Percentiles rank a stretch among this genome's conserved stretches.
Evolutionary conservation across 2,329 filamentous ascomycete genomes (phyloP).

Genomic region (Aspergillus spinulosporus): DNA sequence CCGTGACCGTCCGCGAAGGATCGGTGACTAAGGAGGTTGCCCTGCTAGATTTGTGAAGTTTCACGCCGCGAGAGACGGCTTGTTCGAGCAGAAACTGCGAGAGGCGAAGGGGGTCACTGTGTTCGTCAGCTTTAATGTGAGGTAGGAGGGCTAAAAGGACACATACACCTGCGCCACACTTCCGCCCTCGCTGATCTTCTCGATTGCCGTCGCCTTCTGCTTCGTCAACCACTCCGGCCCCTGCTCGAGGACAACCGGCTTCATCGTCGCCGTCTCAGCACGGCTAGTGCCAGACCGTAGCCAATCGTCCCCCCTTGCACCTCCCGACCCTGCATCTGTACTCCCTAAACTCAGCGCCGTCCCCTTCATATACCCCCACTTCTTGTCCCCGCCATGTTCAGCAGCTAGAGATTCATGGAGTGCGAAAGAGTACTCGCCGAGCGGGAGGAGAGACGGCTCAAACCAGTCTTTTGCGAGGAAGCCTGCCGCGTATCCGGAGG

Average conservation of each 20-base stretch:
- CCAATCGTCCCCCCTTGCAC: slow-evolving; percentile 63
- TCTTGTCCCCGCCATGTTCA: slow-evolving; percentile 56
- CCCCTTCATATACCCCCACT: slow-evolving; percentile 61
- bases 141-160: background rate
- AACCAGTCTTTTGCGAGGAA: slow-evolving; percentile 77
- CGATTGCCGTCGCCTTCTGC: slow-evolving; percentile 56
- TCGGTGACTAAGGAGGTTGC: slow-evolving; percentile 57
- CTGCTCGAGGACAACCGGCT: slow-evolving; percentile 32
- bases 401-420: slow-evolving; percentile 67
- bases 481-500: slow-evolving; percentile 72
- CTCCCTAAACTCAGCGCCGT: slow-evolving; percentile 59
- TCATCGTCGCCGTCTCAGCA: slow-evolving; percentile 51
- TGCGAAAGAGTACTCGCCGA: slow-evolving; percentile 68
- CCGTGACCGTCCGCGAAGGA: slow-evolving; percentile 51
- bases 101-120: slow-evolving; percentile 65
- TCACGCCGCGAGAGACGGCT: slow-evolving; percentile 61
- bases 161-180: slow-evolving; percentile 66
- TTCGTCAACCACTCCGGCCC: slow-evolving; percentile 62
- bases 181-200: slow-evolving; percentile 61
- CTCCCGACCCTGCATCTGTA: slow-evolving; percentile 38
- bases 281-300: slow-evolving; percentile 64
- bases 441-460: slow-evolving; percentile 53
- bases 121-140: background rate
- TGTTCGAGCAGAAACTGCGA: slow-evolving; percentile 65
- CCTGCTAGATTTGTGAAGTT: slow-evolving; percentile 64